These are phyloP conservation scores for Przewalskia tangutica DNA, from an alignment of 257 asterid genomes.

Conservation along the genomic window DNA sequence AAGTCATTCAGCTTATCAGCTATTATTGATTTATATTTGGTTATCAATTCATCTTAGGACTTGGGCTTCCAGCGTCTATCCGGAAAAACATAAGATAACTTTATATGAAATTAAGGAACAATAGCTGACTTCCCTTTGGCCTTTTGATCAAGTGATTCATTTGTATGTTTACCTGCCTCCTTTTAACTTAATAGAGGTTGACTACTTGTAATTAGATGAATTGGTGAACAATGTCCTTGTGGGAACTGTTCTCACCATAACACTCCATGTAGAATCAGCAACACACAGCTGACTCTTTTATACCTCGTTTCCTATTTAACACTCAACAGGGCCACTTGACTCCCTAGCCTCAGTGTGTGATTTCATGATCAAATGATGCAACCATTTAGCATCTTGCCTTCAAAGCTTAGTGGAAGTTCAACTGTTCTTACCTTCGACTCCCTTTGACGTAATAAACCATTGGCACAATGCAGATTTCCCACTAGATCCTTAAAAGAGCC, in stretches of 20 bases:
- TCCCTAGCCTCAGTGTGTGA: background rate
- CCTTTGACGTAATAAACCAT: background rate
- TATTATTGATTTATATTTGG: background rate
- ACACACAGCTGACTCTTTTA: background rate
- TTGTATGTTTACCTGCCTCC: background rate
- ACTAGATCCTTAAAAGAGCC: background rate
- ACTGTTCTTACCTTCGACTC: background rate
- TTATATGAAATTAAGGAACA: background rate
- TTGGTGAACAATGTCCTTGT: background rate
- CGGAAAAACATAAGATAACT: background rate
- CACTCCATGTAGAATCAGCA: background rate
- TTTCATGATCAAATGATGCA: background rate
- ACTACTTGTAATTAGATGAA: background rate
- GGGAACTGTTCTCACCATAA: background rate
- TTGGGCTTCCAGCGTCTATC: background rate
- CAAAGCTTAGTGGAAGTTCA: background rate
- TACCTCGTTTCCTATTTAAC: background rate
- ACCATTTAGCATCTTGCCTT: background rate
- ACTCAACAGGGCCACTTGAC: background rate
- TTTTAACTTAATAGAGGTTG: background rate
- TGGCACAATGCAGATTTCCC: background rate
- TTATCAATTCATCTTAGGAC: background rate
- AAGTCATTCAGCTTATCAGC: background rate
- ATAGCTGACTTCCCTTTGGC: background rate
- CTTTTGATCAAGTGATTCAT: background rate